A percentile compares a stretch with the other conserved stretches of the same genome.
These are phyloP conservation scores for Pugionium cornutum DNA, from an alignment of 345 rosid genomes.

Conservation along the genomic window DNA sequence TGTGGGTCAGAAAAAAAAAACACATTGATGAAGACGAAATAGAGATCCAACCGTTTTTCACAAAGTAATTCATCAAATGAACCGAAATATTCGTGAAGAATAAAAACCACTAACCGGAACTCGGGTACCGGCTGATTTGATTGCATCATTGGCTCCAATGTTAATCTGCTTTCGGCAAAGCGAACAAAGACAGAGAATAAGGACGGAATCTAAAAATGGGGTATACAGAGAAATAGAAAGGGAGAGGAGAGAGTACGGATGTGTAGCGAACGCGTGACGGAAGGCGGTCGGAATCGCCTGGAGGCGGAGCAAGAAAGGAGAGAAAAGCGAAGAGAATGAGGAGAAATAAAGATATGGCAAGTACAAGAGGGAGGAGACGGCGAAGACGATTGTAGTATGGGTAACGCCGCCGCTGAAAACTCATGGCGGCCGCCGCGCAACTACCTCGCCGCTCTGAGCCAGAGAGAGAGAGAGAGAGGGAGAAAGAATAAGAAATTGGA, in stretches of 20 bases:
- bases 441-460: not conserved
- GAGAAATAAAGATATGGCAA: slow-evolving; percentile 53
- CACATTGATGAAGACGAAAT: not conserved
- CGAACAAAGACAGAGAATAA: not conserved
- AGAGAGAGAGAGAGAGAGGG: slow-evolving; percentile 13
- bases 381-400: slow-evolving; percentile 54
- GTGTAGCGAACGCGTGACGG: slow-evolving; percentile 35
- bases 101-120: slow-evolving; percentile 70
- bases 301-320: slow-evolving; percentile 73
- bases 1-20: slow-evolving; percentile 31
- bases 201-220: not conserved
- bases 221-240: not conserved
- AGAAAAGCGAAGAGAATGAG: slow-evolving; percentile 68
- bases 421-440: slow-evolving; percentile 49
- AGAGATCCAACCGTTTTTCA: slow-evolving; percentile 22
- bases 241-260: slow-evolving; percentile 36
- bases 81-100: not conserved
- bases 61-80: slow-evolving; percentile 6
- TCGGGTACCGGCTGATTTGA: slow-evolving; percentile 44
- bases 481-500: not conserved
- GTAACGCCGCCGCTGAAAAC: slow-evolving; percentile 71
- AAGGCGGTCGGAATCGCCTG: slow-evolving; percentile 48
- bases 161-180: slow-evolving; percentile 28
- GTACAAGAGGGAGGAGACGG: slow-evolving; percentile 50
- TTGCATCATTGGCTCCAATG: slow-evolving; percentile 32